Evolutionary conservation across 371 early-diverging fungal species (phyloP).

Genomic region (Dinochytrium kinnereticum): DNA sequence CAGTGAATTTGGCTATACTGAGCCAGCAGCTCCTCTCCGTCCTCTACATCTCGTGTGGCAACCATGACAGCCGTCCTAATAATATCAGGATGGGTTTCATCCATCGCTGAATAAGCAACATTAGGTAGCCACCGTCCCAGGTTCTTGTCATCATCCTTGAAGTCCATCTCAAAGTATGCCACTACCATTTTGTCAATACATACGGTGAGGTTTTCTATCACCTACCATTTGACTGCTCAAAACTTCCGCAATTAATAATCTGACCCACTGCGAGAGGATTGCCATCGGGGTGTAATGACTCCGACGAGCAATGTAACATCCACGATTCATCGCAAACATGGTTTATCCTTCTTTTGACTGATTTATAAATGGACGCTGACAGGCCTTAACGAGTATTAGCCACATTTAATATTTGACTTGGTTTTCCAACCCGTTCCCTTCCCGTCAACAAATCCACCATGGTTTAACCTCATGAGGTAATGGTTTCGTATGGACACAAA

Average conservation of each 20-base stretch:
- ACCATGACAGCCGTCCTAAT: background rate
- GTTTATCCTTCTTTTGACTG: background rate
- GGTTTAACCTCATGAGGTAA: background rate
- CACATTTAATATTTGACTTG: background rate
- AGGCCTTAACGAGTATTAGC: background rate
- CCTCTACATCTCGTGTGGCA: background rate
- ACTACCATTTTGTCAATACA: no score
- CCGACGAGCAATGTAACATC: background rate
- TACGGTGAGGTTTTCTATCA: no score
- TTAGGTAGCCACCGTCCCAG: background rate
- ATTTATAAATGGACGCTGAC: background rate
- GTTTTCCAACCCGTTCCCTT: background rate
- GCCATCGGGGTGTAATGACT: background rate
- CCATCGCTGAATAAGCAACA: background rate
- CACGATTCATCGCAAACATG: background rate
- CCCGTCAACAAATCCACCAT: constrained; percentile 5
- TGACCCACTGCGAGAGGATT: background rate
- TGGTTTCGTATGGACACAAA: background rate
- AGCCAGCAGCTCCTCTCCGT: background rate
- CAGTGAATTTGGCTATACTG: background rate
- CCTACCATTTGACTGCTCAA: background rate
- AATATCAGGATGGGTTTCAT: background rate
- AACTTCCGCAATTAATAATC: background rate
- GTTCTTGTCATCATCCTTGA: background rate
- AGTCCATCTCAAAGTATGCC: background rate